These are phyloP conservation scores for Blastocystis hominis DNA, from an alignment of 352 stramenopile species.

Conservation along the genomic window DNA sequence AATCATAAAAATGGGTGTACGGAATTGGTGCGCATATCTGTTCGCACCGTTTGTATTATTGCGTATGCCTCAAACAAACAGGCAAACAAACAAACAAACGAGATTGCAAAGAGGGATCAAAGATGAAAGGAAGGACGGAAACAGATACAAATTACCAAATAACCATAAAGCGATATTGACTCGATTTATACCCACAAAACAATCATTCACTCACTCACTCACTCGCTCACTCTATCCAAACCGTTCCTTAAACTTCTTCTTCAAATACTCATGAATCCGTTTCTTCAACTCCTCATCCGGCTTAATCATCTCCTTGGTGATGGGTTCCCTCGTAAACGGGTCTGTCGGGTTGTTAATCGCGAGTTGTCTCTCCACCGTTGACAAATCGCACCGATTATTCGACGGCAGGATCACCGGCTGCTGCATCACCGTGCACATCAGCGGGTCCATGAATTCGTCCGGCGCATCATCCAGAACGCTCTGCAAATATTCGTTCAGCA, in stretches of 20 bases:
- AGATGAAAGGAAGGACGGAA: neutral
- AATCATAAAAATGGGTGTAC: slow-evolving; percentile 30
- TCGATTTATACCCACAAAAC: no score
- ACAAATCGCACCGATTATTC: neutral
- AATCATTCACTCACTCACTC: neutral
- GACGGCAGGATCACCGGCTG: slow-evolving; percentile 37
- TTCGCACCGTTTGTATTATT: neutral
- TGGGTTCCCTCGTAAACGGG: neutral
- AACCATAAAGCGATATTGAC: no score
- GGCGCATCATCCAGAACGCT: neutral
- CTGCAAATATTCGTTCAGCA: neutral
- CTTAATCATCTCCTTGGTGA: slow-evolving; percentile 29
- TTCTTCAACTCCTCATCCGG: slow-evolving; percentile 32
- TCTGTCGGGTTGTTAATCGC: neutral
- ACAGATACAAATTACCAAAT: neutral
- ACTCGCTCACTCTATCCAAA: neutral
- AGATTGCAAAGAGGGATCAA: neutral
- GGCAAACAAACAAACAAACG: neutral
- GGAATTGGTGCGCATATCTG: neutral
- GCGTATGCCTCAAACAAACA: neutral
- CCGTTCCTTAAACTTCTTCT: neutral
- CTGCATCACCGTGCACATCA: slow-evolving; percentile 50
- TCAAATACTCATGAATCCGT: slow-evolving; percentile 7
- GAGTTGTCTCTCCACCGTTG: neutral
- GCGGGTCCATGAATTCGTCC: neutral